Percentiles rank a stretch among this genome's conserved stretches.
phyloP scores from a whole-genome alignment of 306 rosid genomes.

The Vigna reflexopilosa region DNA sequence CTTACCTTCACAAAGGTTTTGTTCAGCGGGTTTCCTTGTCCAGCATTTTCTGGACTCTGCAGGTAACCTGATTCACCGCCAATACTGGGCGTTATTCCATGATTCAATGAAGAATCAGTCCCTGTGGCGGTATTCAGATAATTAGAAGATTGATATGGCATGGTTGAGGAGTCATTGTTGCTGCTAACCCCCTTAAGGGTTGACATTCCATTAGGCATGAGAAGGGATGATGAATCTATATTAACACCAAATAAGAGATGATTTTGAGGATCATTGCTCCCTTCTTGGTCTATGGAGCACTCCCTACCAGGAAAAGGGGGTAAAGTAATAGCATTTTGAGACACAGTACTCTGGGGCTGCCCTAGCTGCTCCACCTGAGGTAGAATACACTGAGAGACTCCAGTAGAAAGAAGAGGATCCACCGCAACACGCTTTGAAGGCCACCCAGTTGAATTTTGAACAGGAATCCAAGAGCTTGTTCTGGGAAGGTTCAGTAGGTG shows the following conservation, averaged over 20 bases:
- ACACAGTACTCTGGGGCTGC: slow-evolving; percentile 58
- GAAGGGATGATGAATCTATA: slow-evolving; percentile 84
- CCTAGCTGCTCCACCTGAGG: slow-evolving; percentile 81
- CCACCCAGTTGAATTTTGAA: slow-evolving; percentile 67
- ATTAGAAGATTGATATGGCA: slow-evolving; percentile 75
- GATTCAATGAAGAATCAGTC: slow-evolving; percentile 64
- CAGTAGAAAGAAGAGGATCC: slow-evolving; percentile 81
- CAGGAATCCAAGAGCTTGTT: slow-evolving; percentile 64
- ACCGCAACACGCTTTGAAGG: slow-evolving; percentile 85
- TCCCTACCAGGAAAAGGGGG: slow-evolving; percentile 99
- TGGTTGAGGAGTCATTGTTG: slow-evolving; percentile 56
- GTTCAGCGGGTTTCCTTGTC: slow-evolving; percentile 66
- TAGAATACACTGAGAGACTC: slow-evolving; percentile 69
- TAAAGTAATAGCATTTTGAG: slow-evolving; percentile 68
- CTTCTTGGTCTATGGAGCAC: slow-evolving; percentile 85
- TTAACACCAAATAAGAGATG: slow-evolving; percentile 92
- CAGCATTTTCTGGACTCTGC: slow-evolving; percentile 68
- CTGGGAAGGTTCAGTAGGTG: slow-evolving; percentile 71
- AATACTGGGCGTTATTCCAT: slow-evolving; percentile 67
- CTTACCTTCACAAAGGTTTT: slow-evolving; percentile 92
- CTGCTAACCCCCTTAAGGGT: slow-evolving; percentile 69
- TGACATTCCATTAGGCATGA: slow-evolving; percentile 83
- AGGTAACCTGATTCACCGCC: slow-evolving; percentile 75
- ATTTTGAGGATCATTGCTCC: slow-evolving; percentile 78
- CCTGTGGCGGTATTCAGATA: slow-evolving; percentile 68